phyloP scores from a whole-genome alignment of 176 grass and related monocot genomes.

The Triticum urartu region DNA sequence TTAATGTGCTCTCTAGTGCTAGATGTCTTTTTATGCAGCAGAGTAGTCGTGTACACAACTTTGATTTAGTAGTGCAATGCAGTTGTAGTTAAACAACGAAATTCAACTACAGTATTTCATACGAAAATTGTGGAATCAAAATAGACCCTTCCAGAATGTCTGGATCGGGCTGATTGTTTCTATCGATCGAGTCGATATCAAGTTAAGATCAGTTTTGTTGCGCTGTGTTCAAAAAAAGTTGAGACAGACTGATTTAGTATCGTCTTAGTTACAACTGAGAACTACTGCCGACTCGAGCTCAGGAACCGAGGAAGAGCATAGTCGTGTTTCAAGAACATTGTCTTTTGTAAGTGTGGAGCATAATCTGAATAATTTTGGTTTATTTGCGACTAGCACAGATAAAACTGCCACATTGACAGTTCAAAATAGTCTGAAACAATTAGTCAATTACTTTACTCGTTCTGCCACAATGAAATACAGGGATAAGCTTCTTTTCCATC shows the following conservation, averaged over 20 bases:
- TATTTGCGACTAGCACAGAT: not conserved
- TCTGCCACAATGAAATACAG: not conserved
- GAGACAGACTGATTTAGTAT: not conserved
- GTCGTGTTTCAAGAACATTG: not conserved
- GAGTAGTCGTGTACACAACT: not conserved
- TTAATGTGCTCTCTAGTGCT: not conserved
- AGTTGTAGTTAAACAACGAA: not conserved
- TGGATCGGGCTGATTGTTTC: not conserved
- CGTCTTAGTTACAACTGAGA: not conserved
- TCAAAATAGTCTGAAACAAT: not conserved
- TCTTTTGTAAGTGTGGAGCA: not conserved
- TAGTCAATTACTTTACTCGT: not conserved
- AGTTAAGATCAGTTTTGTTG: not conserved
- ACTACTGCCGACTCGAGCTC: not conserved
- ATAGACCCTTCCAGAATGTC: not conserved
- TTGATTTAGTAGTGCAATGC: not conserved
- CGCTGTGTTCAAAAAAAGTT: not conserved
- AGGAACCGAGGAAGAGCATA: not conserved
- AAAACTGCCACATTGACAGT: too few species aligned
- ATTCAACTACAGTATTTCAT: not conserved
- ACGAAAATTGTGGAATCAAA: not conserved
- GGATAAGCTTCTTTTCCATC: not conserved
- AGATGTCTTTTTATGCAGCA: not conserved
- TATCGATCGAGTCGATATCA: not conserved
- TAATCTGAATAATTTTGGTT: not conserved